These are phyloP conservation scores for Diaporthe capsici DNA, from an alignment of 2,329 filamentous ascomycete genomes.

Conservation along the genomic window DNA sequence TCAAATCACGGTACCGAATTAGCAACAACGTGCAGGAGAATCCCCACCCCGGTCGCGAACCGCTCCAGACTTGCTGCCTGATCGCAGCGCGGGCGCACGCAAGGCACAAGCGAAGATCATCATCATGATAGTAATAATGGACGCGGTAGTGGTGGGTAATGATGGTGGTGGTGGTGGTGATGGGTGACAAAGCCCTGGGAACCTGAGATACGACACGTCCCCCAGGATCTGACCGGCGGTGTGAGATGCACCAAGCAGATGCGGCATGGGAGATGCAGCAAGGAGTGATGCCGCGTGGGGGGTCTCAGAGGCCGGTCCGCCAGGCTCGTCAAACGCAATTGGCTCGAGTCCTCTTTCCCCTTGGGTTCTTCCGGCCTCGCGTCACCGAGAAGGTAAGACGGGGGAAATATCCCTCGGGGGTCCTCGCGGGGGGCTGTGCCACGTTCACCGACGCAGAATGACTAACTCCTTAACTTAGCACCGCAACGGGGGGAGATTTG, in stretches of 20 bases:
- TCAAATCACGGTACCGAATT: constrained; percentile 27
- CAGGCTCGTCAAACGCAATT: background rate
- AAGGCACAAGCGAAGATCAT: background rate
- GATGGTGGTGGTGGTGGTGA: background rate
- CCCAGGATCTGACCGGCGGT: constrained; percentile 36
- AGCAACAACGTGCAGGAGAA: background rate
- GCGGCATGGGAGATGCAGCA: constrained; percentile 20
- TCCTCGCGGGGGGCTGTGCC: background rate
- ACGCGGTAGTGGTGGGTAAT: background rate
- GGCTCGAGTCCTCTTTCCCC: constrained; percentile 8
- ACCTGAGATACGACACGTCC: constrained; percentile 24
- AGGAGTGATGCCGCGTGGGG: constrained; percentile 5
- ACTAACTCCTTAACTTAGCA: constrained; percentile 15
- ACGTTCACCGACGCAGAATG: constrained; percentile 22
- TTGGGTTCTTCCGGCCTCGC: constrained; percentile 22
- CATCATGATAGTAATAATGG: background rate
- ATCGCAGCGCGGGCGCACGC: background rate
- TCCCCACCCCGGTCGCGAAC: background rate
- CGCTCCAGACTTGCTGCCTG: constrained; percentile 14
- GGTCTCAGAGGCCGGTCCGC: background rate
- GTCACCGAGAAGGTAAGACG: constrained; percentile 31
- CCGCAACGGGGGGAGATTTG: background rate
- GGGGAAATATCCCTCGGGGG: constrained; percentile 8
- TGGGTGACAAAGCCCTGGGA: constrained; percentile 17
- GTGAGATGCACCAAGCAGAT: constrained; percentile 37